These are phyloP conservation scores for Platanthera guangdongensis DNA, from an alignment of 106 monocot genomes.

Conservation along the genomic window DNA sequence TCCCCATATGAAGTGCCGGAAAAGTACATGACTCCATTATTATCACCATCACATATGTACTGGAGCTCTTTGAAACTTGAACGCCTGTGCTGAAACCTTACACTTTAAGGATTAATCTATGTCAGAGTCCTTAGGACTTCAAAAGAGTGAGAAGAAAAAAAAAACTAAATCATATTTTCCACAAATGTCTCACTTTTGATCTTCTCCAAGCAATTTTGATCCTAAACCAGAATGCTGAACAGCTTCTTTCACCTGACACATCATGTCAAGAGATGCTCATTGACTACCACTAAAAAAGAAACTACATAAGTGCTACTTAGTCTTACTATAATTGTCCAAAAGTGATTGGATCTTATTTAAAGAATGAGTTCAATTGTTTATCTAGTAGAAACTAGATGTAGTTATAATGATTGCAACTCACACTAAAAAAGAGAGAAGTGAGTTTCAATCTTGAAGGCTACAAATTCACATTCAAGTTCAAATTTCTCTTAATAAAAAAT, in stretches of 20 bases:
- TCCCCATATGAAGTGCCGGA: conserved; percentile 93
- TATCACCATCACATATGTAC: conserved; percentile 92
- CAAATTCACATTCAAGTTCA: no score
- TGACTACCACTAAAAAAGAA: not conserved
- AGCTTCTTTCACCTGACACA: conserved; percentile 57
- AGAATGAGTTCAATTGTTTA: no score
- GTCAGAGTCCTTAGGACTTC: not conserved
- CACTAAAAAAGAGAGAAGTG: not conserved
- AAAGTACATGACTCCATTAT: conserved; percentile 86
- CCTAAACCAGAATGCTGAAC: conserved; percentile 27
- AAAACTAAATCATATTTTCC: conserved; percentile 3
- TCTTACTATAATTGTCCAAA: no score
- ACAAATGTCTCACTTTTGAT: conserved; percentile 44
- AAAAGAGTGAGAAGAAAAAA: not conserved
- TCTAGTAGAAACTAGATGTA: not conserved
- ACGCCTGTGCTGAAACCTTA: conserved; percentile 76
- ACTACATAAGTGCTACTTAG: no score
- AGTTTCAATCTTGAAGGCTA: no score
- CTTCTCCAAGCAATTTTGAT: conserved; percentile 17
- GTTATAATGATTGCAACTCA: no score
- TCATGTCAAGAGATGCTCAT: not conserved
- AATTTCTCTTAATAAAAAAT: no score
- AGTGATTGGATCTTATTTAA: no score
- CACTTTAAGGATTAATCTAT: conserved; percentile 26
- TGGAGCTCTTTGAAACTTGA: conserved; percentile 95